Percentiles rank a stretch among this genome's conserved stretches.
phyloP scores from a whole-genome alignment of 2,329 filamentous ascomycete genomes.

The Davidsoniella australis region DNA sequence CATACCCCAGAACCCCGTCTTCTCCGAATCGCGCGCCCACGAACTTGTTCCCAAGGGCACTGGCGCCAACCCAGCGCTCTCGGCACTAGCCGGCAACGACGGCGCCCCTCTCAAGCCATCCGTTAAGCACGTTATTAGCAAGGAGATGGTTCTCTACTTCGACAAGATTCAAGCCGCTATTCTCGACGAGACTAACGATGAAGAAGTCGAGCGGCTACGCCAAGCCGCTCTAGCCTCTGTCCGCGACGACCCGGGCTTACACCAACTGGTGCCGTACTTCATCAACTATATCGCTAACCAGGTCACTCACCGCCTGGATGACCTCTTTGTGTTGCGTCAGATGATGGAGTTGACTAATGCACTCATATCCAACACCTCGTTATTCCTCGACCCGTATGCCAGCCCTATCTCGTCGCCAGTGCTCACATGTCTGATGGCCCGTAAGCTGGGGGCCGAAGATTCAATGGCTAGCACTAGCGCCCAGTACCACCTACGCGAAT shows the following conservation, averaged over 20 bases:
- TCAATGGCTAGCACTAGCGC: constrained; percentile 36
- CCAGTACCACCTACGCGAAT: constrained; percentile 68
- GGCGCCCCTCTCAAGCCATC: constrained; percentile 55
- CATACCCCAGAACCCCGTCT: constrained; percentile 89
- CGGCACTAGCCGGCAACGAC: constrained; percentile 43
- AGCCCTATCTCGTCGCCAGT: constrained; percentile 64
- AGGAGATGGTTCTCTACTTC: constrained; percentile 92
- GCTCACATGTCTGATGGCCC: constrained; percentile 69
- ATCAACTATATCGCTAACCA: constrained; percentile 91
- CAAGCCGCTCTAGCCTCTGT: constrained; percentile 74
- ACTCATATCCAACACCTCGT: constrained; percentile 63
- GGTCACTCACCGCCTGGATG: constrained; percentile 83
- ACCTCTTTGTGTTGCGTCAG: constrained; percentile 72
- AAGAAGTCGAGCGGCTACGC: constrained; percentile 53
- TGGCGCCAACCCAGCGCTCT: constrained; percentile 63
- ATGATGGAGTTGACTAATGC: constrained; percentile 85
- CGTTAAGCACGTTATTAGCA: constrained; percentile 90
- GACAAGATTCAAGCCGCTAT: constrained; percentile 85
- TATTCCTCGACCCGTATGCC: constrained; percentile 51
- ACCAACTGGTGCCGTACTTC: constrained; percentile 93
- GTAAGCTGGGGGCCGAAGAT: constrained; percentile 51
- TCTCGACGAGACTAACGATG: constrained; percentile 72
- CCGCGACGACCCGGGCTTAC: constrained; percentile 74
- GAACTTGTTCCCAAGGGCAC: constrained; percentile 82
- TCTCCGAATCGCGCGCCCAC: constrained; percentile 63